Conservation (phyloP, 2,329 filamentous ascomycete genomes). For the Colletotrichum sp. region DNA sequence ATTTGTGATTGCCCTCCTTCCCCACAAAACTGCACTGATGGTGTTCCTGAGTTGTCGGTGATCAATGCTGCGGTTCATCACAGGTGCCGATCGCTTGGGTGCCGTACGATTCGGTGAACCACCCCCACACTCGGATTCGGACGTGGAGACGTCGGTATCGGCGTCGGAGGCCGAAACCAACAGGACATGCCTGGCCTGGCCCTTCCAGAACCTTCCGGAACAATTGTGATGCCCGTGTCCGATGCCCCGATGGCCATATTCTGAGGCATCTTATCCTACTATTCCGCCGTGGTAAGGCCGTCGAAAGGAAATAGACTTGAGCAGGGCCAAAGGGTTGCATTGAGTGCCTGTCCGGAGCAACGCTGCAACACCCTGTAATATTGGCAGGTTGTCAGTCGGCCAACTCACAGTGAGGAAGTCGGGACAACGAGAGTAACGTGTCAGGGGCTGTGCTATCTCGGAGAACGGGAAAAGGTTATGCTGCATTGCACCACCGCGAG, state of each 20-base stretch:
- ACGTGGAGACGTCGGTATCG: neutral
- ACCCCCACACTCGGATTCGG: neutral
- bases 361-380: accelerated
- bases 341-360: neutral
- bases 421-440: accelerated
- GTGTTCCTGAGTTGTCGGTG: neutral
- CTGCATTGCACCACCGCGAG: neutral
- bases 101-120: neutral
- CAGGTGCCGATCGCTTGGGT: neutral
- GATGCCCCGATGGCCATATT: neutral
- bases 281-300: neutral
- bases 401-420: neutral
- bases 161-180: neutral
- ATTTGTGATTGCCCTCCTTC: neutral
- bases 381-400: neutral
- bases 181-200: neutral
- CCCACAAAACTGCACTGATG: neutral
- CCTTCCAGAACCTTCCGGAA: neutral
- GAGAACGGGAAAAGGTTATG: neutral
- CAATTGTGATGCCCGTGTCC: neutral
- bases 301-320: neutral
- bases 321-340: neutral
- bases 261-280: accelerated
- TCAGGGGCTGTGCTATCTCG: accelerated
- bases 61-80: neutral